phyloP scores from a whole-genome alignment of 2,329 filamentous ascomycete species.

The Fusarium burgessii region DNA sequence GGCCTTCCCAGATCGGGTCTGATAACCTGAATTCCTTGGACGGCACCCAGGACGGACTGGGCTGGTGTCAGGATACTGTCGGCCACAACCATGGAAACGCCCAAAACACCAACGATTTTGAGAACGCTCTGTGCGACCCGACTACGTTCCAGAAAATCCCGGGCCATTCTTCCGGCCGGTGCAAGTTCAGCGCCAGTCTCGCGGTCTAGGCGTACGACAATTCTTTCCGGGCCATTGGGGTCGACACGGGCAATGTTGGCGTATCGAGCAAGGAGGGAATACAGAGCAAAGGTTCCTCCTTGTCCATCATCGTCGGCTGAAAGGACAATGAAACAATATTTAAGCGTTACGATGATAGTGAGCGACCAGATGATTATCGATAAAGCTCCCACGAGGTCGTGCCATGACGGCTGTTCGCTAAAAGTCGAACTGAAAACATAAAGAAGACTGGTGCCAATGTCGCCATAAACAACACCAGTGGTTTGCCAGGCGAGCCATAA shows the following conservation, averaged over 20 bases:
- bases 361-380: constrained; percentile 78
- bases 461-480: constrained; percentile 76
- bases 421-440: constrained; percentile 80
- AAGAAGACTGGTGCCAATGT: constrained; percentile 75
- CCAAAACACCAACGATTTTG: constrained; percentile 72
- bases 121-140: constrained; percentile 63
- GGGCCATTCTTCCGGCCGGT: constrained; percentile 62
- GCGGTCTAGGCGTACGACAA: constrained; percentile 70
- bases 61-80: constrained; percentile 76
- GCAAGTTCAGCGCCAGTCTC: constrained; percentile 67
- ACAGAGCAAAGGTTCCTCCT: constrained; percentile 76
- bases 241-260: constrained; percentile 71
- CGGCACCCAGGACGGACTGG: constrained; percentile 76
- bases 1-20: constrained; percentile 65
- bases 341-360: constrained; percentile 76
- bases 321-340: constrained; percentile 75
- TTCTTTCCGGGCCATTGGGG: constrained; percentile 61
- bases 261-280: constrained; percentile 71
- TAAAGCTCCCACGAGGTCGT: constrained; percentile 72
- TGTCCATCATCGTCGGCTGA: constrained; percentile 77
- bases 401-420: constrained; percentile 63
- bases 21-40: constrained; percentile 73
- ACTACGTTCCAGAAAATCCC: constrained; percentile 69
- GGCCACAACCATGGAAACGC: constrained; percentile 75
- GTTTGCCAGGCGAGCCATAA: constrained; percentile 71